Base-by-base conservation (phyloP, 1,139 yeast species). In the Debaryomycetaceae sp. region DNA sequence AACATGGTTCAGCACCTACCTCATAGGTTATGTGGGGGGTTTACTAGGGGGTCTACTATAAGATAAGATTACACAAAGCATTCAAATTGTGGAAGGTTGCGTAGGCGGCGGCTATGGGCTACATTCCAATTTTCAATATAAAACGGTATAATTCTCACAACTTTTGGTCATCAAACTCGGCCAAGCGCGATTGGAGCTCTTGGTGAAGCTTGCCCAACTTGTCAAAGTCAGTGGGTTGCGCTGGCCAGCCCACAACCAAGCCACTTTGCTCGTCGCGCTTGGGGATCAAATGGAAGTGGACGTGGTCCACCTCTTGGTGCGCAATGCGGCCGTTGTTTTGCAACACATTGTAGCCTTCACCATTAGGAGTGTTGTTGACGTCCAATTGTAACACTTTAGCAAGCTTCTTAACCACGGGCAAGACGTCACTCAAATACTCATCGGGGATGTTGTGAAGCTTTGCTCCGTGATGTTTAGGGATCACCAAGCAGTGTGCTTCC, bases 251-350 rank as follows among this genome's bases (percentile, higher is more conserved):
- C 22, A 89, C 88, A 22, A 68, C 71, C 41, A 89, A 70, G 0
- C 97, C 97, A 12, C 88, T 65, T 23, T 69, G 69, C 2, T 56
- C 64, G 45, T 78, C 78, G 36, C 70, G 71, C 70, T 89, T 89
- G 27, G 98, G 98, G 49, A 91, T 91, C 58, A 91, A 75, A 54
- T 91, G 98, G 71, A 91, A 83, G 57, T 89, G 98, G 36, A 89
- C 96, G 56, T 91, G 98, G 48, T 83, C 95, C 38, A 91, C 96
- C 37, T 71, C 78, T 60, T 91, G 97, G 54, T 89, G 96, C 15
- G 97, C 97, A 51, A 88, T 79, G 47, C 83, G 61, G 23, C 96
- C 97, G 46, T 91, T 89, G 67, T 91, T 91, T 58, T 89, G 97
- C 43, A 89, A 68, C 18, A 89, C 57, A 53, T 89, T 89, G 71